A percentile compares a stretch with the other conserved stretches of the same genome.
phyloP scores from a whole-genome alignment of 2,329 filamentous ascomycete species.

The Aspergillus amoenus region DNA sequence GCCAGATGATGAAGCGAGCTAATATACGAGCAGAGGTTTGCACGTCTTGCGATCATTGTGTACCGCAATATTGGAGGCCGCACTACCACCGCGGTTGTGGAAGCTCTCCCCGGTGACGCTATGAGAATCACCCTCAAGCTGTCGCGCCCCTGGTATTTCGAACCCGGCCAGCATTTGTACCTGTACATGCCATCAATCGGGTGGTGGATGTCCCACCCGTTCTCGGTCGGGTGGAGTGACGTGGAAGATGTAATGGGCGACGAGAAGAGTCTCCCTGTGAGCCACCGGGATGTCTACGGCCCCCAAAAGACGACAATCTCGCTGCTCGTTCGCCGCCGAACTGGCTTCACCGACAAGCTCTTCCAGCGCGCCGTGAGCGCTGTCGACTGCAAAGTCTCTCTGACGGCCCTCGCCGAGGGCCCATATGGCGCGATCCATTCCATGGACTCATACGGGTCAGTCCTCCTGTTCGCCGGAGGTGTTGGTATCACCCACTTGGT shows the following conservation, averaged over 20 bases:
- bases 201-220: conserved; percentile 73
- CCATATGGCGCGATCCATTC: conserved; percentile 83
- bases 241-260: conserved; percentile 49
- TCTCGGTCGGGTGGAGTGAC: conserved; percentile 74
- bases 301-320: conserved; percentile 62
- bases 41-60: conserved; percentile 62
- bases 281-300: conserved; percentile 52
- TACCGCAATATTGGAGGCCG: conserved; percentile 63
- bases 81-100: conserved; percentile 64
- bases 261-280: conserved; percentile 46
- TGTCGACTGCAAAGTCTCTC: conserved; percentile 55
- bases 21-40: conserved; percentile 45
- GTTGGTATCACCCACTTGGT: conserved; percentile 96
- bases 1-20: conserved; percentile 14
- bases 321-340: conserved; percentile 83
- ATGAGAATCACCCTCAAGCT: conserved; percentile 69
- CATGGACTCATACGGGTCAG: conserved; percentile 88
- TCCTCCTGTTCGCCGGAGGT: conserved; percentile 85
- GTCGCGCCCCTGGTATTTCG: conserved; percentile 64
- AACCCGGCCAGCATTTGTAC: conserved; percentile 73
- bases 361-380: conserved; percentile 65
- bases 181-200: conserved; percentile 67
- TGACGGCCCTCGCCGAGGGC: conserved; percentile 79
- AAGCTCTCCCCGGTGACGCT: conserved; percentile 68
- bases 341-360: conserved; percentile 81